Evolutionary conservation across 306 rosid species (phyloP), one percentile per base, ranked within the genome.

Genomic region (Rosa chinensis): DNA sequence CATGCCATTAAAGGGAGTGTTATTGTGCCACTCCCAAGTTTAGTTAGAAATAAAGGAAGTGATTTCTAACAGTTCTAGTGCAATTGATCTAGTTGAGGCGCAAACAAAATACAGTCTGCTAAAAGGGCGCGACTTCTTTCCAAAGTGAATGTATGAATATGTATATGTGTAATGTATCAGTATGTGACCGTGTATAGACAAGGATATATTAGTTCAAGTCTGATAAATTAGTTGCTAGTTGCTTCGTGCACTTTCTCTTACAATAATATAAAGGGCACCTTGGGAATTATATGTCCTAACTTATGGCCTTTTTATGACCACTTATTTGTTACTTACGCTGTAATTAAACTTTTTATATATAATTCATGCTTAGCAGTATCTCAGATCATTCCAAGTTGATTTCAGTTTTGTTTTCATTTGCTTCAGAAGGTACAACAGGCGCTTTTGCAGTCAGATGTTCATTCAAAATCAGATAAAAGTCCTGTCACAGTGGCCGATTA

Each of bases 401-500:
- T 87, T 61, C 43, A 1, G 67, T 5, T 44, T 8, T 66, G 71
- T 76, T 77, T 53, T 63, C 78, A 73, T 66, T 76, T 83, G 59
- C 35, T 81, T 39, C 92, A 94, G 99, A 94, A 88, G 87, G 97
- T 94, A 14, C 99, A 94, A 87, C 91, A 85, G 89, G 91, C 87
- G 66, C 85, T 92, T 69, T 66, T 94, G 80, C 91, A 92, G 82
- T 91, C 99, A 18, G 97, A 94, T 66, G 95, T 92, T 44, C 99
- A 92, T 70, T 91, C 99, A 8, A 94, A 92, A 84, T 92, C 95
- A 45, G 99, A 94, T 69, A 89, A 88, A 89, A 92, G 91, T 87
- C 99, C 99, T 1, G 99, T 94, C 55, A 94, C 99, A 0, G 99
- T 92, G 47, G 99, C 99, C 35, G 99, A 94, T 87, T 94, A 92